Evolutionary conservation across 2,329 filamentous ascomycete genomes (phyloP), one percentile per base, ranked within the genome.

Genomic region (Knufia fluminis): DNA sequence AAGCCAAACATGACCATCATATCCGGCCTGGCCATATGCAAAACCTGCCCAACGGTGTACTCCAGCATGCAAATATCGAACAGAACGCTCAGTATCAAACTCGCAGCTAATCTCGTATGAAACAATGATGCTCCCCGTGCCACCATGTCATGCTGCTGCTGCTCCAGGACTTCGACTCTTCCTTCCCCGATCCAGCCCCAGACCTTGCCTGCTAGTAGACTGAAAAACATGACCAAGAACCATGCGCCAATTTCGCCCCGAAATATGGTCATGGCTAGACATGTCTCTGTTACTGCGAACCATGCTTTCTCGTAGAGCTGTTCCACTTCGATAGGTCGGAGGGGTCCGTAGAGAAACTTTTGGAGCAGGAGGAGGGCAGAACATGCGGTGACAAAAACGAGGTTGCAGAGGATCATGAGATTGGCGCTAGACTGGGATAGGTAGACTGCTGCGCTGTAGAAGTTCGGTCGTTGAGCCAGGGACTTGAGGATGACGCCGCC

Each of bases 1-100:
- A 98, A 98, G 4, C 94, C 81, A 62, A 98, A 98, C 89, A 98
- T 97, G 55, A 98, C 89, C 89, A 97, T 98, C 86, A 98, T 97
- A 52, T 94, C 92, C 0, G 91, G 89, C n/a, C 85, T 78, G 1
- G 91, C 87, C 63, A 94, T 83, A 51, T 86, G 82, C 44, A 96
- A 81, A 26, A 97, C 90, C 0, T 85, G 87, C 23, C 82, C 79
- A 53, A 94, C 75, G 51, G 85, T 83, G 65, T 95, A 96, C 43
- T 76, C 77, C 56, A 96, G 80, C 69, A 98, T 81, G 64, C 77
- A 83, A 20, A 82, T 65, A 62, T 95, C 85, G 69, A 94, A 96
- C 14, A 80, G 58, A 51, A 94, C 76, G 55, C 90, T 91, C 47
- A 95, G 67, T 1, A 85, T 62, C 41, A 98, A 74, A 38, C 90